These are phyloP conservation scores for Arachnopeziza araneosa DNA, from an alignment of 2,329 filamentous ascomycete species.

Conservation along the genomic window DNA sequence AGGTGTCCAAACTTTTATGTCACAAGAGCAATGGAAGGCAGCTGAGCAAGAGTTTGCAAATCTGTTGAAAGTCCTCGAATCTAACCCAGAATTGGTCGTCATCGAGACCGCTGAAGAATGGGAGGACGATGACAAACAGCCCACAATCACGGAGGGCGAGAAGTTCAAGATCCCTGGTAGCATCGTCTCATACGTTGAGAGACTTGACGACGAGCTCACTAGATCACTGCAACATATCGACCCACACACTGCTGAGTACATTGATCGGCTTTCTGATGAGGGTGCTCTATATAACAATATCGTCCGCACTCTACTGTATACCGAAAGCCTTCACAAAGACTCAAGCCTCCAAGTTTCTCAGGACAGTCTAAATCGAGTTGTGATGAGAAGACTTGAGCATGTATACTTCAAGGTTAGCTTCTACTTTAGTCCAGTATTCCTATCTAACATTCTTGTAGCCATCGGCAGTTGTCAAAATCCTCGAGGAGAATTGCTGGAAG, in stretches of 20 bases:
- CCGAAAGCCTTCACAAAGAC: slow-evolving; percentile 72
- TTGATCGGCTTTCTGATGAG: slow-evolving; percentile 90
- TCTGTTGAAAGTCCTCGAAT: slow-evolving; percentile 73
- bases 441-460: slow-evolving; percentile 46
- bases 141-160: slow-evolving; percentile 65
- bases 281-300: slow-evolving; percentile 86
- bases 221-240: slow-evolving; percentile 97
- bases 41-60: slow-evolving; percentile 80
- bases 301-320: slow-evolving; percentile 81
- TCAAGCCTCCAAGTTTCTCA: slow-evolving; percentile 67
- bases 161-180: slow-evolving; percentile 89
- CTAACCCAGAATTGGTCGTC: slow-evolving; percentile 75
- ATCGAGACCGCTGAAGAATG: slow-evolving; percentile 93
- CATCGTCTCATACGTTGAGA: slow-evolving; percentile 88
- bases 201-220: slow-evolving; percentile 93
- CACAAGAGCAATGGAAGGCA: slow-evolving; percentile 93
- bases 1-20: slow-evolving; percentile 76
- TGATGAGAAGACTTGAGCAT: slow-evolving; percentile 93
- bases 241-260: slow-evolving; percentile 97
- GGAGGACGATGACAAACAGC: slow-evolving; percentile 97
- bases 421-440: slow-evolving; percentile 20
- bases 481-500: slow-evolving; percentile 94
- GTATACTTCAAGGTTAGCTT: slow-evolving; percentile 86
- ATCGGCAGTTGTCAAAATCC: slow-evolving; percentile 82
- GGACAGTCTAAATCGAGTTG: slow-evolving; percentile 84